Base-by-base conservation (phyloP, 106 monocot genomes). In the Xerophyta viscosa region DNA sequence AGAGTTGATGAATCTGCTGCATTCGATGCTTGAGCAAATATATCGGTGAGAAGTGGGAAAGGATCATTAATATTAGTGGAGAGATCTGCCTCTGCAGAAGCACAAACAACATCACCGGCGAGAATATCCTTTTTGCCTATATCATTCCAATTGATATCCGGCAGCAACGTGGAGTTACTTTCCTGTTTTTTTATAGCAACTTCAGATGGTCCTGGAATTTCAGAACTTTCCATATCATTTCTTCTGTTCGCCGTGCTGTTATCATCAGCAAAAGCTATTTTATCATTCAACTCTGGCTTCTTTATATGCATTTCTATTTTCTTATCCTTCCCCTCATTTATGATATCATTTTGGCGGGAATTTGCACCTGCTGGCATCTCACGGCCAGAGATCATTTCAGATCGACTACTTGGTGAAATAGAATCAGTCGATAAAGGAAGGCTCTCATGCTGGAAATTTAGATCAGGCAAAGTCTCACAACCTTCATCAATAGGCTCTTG, bases 11-110 rank as follows among this genome's bases (percentile, higher is more conserved):
- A 71, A 55, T 77, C 79, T 31, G 81, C 71, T 29, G 66, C 31
- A 54, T 71, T 65, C 56, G 56, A 68, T 41, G 80, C 79, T 33
- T 82, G 78, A 0, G 66, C 61, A 58, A 98, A 98, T 50, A 98
- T 70, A 66, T 98, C 89, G 66, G 89, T 82, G 3, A 98, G 81
- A 21, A 98, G 84, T 39, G 94, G 84, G 51, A 88, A 84, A 17
- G 78, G 62, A 62, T 96, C 94, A 65, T 78, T 81, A 26, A 79
- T 85, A 39, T 85, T 79, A 62, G 68, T 76, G 37, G 57, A 43
- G 49, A 79, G 71, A 62, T 79, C 83, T 42, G 65, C 48, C 52
- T 62, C 48, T 37, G 58, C 71, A 20, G 45, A 13, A 66, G 52
- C 37, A 48, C 48, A 7, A 39, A 15, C 48, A 46, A 15, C 43